Base-by-base conservation (phyloP, 495 filamentous ascomycete species). In the Podospora bellae-mahoneyi region DNA sequence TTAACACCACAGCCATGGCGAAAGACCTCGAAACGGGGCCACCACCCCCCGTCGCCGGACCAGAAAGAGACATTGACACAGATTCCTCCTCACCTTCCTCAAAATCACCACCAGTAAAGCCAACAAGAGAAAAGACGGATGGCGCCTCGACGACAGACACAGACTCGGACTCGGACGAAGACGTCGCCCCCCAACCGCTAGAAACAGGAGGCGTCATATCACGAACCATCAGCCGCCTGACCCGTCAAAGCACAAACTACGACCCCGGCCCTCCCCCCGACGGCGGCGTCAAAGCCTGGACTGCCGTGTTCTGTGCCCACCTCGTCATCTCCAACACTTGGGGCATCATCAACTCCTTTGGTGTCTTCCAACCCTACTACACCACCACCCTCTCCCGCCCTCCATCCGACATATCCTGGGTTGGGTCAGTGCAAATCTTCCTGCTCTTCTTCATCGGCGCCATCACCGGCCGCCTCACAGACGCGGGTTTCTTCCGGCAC, bases 271-370 rank as follows among this genome's bases (percentile, higher is more conserved):
- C 61, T 28, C 61, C 61, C 19, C 61, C 61, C 18, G 61, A 63
- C 19, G 61, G 61, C 30, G 61, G 61, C 32, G 32, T 63, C 15
- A 39, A 63, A 48, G 61, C 61, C 19, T 63, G 61, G 61, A 63
- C 61, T 9, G 61, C 61, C 13, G 61, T 63, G 32, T 32, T 63
- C 32, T 63, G 61, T 32, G 61, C 61, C 13, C 61, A 63, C 20
- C 61, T 63, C 9, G 61, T 63, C 9, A 63, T 63, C 32, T 53
- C 61, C 30, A 63, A 63, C 32, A 63, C 61, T 0, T 63, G 61
- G 83, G 73, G 77, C 28, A 59, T 76, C n/a, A 58, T 75, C 66
- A 78, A 74, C 67, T 75, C 71, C 27, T 79, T 75, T 30, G 77
- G 77, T 54, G 71, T 73, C 28, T 78, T 74, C 71, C 75, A 77